Percentiles rank a stretch among this genome's conserved stretches.
These are phyloP conservation scores for Pholiota conissans DNA, from an alignment of 768 basidiomycete genomes.

Conservation along the genomic window DNA sequence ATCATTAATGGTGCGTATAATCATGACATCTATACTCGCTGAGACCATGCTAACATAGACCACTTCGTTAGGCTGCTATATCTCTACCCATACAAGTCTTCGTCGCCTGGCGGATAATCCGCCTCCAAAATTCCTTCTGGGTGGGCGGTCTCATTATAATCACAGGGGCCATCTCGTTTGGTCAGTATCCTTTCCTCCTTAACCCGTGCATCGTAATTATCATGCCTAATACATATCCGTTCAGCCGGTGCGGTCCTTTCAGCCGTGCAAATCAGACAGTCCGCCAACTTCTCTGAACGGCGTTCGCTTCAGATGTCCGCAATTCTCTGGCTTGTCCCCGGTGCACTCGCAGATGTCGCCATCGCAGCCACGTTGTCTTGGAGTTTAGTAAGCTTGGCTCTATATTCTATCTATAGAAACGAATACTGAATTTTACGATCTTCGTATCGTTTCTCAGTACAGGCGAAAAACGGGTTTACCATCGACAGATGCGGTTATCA, in stretches of 20 bases:
- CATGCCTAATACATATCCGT: neutral
- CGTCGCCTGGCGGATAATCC: conserved; percentile 21
- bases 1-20: conserved; percentile 4
- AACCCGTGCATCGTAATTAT: neutral
- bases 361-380: conserved; percentile 16
- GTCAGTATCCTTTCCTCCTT: conserved; percentile 7
- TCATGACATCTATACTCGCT: too few species aligned
- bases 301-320: conserved; percentile 6
- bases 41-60: too few species aligned
- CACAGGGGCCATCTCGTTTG: conserved; percentile 12
- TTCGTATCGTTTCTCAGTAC: conserved; percentile 5
- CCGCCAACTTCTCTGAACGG: neutral
- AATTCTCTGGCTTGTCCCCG: conserved; percentile 13
- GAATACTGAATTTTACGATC: too few species aligned
- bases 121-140: conserved; percentile 16
- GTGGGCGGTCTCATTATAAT: conserved; percentile 15
- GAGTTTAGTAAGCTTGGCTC: conserved; percentile 12
- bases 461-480: conserved; percentile 11
- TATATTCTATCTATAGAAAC: neutral
- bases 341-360: conserved; percentile 15
- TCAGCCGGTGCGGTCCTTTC: conserved; percentile 5
- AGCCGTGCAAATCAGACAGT: neutral
- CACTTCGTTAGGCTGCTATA: conserved; percentile 20
- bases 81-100: conserved; percentile 25
- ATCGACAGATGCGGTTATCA: conserved; percentile 15